Evolutionary conservation across 208 protist genomes (phyloP).

Genomic region (Leishmania amazonensis): DNA sequence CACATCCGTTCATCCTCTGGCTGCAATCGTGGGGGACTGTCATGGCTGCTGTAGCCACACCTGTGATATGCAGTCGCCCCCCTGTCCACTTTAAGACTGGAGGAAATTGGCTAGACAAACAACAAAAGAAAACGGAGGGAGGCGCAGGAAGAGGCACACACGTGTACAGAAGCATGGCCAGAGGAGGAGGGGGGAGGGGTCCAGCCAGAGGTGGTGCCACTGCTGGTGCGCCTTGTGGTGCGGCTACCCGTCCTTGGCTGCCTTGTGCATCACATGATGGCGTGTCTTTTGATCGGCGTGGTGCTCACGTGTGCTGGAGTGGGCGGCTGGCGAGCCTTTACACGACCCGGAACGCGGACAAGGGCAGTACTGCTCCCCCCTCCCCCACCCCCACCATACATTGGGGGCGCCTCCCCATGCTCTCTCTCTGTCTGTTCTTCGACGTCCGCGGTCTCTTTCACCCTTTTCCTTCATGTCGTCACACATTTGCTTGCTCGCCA

Average conservation of each 20-base stretch:
- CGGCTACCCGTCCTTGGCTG: neutral
- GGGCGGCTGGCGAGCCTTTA: neutral
- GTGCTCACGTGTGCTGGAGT: neutral
- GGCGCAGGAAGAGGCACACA: neutral
- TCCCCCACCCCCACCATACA: neutral
- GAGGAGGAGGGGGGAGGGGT: neutral
- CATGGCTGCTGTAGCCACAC: neutral
- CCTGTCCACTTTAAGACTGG: neutral
- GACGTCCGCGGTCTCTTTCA: neutral
- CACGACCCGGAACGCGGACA: neutral
- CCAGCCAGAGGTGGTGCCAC: neutral
- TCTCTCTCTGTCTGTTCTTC: conserved; percentile 8
- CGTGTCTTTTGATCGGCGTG: neutral
- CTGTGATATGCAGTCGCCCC: neutral
- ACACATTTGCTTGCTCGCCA: neutral
- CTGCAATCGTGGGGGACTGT: neutral
- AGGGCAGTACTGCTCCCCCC: neutral
- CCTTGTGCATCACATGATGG: neutral
- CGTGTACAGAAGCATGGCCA: neutral
- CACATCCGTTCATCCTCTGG: too few relatives aligned
- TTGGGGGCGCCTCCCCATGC: neutral
- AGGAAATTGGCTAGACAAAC: neutral
- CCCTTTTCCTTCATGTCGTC: neutral
- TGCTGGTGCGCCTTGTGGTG: neutral
- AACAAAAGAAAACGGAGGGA: neutral